Evolutionary conservation across 78 protist genomes (phyloP).

Genomic region (Thecamonas trahens): DNA sequence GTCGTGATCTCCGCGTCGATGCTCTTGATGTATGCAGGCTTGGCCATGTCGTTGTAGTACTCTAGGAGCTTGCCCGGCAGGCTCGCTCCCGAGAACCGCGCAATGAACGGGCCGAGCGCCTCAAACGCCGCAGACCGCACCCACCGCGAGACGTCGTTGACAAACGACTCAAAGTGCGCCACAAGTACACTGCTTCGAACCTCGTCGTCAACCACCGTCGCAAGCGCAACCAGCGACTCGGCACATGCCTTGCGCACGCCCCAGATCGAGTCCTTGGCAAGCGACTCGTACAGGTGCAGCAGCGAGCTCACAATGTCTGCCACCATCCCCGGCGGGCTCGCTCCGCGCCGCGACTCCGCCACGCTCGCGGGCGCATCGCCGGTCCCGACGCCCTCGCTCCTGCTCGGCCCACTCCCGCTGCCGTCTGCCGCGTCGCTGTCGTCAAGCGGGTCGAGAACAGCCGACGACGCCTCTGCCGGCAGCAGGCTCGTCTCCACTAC

Average conservation of each 20-base stretch:
- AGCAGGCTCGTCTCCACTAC: no score
- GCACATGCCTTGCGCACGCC: conserved; percentile 62
- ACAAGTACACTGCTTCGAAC: background rate
- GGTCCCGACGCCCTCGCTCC: no score
- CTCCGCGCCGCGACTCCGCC: no score
- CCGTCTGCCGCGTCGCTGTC: no score
- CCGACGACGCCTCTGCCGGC: no score
- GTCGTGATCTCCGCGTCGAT: background rate
- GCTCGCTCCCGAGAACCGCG: background rate
- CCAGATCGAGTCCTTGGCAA: conserved; percentile 36
- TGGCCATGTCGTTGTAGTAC: conserved; percentile 3
- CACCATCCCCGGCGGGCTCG: no score
- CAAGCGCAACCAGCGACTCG: background rate
- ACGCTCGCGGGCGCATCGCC: background rate
- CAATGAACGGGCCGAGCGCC: conserved; percentile 28
- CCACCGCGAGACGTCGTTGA: conserved; percentile 35
- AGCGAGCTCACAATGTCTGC: no score
- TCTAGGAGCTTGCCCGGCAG: conserved; percentile 1
- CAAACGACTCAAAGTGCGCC: background rate
- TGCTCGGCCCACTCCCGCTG: no score
- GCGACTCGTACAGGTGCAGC: conserved; percentile 4
- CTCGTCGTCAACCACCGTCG: background rate
- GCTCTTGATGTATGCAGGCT: background rate
- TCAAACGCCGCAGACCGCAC: conserved; percentile 21
- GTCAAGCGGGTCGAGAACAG: no score